Percentiles rank a stretch among this genome's conserved stretches.
These are phyloP conservation scores for Camelina laxa DNA, from an alignment of 345 rosid species.

Conservation along the genomic window DNA sequence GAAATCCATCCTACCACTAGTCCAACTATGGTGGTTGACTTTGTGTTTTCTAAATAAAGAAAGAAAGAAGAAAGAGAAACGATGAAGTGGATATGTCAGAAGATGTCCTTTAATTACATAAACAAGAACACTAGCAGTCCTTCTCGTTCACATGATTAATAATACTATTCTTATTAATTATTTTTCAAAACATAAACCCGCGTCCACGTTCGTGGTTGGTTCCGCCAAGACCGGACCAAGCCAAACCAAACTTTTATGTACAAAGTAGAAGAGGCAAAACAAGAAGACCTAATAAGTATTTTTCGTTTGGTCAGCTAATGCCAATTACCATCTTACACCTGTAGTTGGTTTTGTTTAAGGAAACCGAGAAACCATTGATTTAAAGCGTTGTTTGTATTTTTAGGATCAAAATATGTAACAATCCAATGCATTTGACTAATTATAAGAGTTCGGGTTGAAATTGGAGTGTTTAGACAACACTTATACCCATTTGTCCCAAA, in stretches of 20 bases:
- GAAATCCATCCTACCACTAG: too few species aligned
- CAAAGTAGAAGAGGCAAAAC: neutral
- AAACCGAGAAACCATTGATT: too few species aligned
- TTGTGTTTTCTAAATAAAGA: constrained; percentile 3
- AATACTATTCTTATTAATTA: neutral
- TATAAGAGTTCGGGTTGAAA: too few species aligned
- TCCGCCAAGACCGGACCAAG: neutral
- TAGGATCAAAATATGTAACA: too few species aligned
- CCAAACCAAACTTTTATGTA: neutral
- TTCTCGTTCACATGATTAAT: neutral
- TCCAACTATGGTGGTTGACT: too few species aligned
- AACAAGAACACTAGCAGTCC: constrained; percentile 26
- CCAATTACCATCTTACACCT: neutral
- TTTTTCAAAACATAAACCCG: constrained; percentile 16
- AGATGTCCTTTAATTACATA: constrained; percentile 20
- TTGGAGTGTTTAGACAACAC: too few species aligned
- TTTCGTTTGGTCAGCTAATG: constrained; percentile 18
- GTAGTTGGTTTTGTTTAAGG: neutral
- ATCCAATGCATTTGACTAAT: too few species aligned
- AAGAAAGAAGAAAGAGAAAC: neutral
- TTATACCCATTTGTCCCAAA: too few species aligned
- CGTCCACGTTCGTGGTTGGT: constrained; percentile 13
- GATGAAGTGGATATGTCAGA: constrained; percentile 8
- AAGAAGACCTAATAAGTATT: too few species aligned
- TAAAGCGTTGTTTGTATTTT: too few species aligned